Percentiles rank a stretch among this genome's conserved stretches.
Conservation (phyloP, 345 rosid genomes). For the Clausena lansium region DNA sequence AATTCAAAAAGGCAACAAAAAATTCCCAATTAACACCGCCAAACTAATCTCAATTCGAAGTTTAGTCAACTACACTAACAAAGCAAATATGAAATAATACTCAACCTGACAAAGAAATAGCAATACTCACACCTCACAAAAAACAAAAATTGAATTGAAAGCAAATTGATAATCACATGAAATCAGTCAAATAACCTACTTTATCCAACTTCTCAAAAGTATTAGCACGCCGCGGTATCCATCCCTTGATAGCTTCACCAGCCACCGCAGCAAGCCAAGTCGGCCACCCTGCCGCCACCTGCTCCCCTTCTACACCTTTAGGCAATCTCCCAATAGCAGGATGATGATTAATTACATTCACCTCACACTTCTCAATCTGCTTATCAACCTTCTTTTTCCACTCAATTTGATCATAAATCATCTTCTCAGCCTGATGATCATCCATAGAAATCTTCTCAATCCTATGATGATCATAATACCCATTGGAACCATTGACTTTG, state of each 20-base stretch:
- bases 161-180: conserved; percentile 5
- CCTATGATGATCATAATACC: conserved; percentile 42
- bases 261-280: conserved; percentile 80
- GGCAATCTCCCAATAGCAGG: conserved; percentile 40
- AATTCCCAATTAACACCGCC: neutral
- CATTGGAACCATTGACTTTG: conserved; percentile 46
- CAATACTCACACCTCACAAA: neutral
- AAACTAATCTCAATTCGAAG: neutral
- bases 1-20: neutral
- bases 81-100: neutral
- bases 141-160: neutral
- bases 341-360: conserved; percentile 21
- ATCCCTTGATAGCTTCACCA: conserved; percentile 80
- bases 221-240: conserved; percentile 68
- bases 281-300: conserved; percentile 87
- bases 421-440: conserved; percentile 25
- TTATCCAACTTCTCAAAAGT: conserved; percentile 78
- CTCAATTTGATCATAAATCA: conserved; percentile 46
- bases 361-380: conserved; percentile 32
- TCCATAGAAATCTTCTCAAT: conserved; percentile 38
- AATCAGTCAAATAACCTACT: conserved; percentile 40
- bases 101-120: neutral
- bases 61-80: conserved; percentile 1
- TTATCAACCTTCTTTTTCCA: conserved; percentile 25
- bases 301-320: conserved; percentile 53